A percentile compares a stretch with the other conserved stretches of the same genome.
Conservation (phyloP, 1,284 basidiomycete genomes). For the Peniophora sp. region DNA sequence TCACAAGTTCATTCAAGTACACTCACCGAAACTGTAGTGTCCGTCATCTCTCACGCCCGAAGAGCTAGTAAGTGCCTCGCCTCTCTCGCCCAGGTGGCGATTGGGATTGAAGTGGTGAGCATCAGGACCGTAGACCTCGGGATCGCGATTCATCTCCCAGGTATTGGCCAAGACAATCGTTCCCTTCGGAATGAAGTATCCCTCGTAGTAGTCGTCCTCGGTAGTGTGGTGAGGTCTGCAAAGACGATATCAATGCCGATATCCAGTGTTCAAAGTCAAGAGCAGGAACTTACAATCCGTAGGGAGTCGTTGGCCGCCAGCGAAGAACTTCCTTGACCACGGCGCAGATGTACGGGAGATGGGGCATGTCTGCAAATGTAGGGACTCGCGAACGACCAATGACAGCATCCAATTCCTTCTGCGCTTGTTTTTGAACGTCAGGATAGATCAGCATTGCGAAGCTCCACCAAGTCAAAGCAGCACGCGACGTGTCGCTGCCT, state of each 20-base stretch:
- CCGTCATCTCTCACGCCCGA: too few relatives aligned
- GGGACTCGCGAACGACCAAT: conserved; percentile 21
- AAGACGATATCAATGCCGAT: not conserved
- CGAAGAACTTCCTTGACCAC: conserved; percentile 23
- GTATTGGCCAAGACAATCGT: too few relatives aligned
- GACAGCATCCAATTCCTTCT: conserved; percentile 22
- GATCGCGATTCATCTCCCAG: too few relatives aligned
- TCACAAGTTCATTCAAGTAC: too few relatives aligned
- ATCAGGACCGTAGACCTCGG: too few relatives aligned
- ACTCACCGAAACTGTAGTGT: too few relatives aligned
- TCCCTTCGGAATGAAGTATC: conserved; percentile 16
- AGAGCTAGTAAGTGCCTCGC: too few relatives aligned
- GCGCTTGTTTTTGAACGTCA: conserved; percentile 19
- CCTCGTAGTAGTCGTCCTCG: conserved; percentile 17
- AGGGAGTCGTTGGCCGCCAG: conserved; percentile 16
- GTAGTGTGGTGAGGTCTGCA: conserved; percentile 11
- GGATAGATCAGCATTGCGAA: conserved; percentile 21
- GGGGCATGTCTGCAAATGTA: conserved; percentile 19
- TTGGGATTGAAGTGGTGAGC: too few relatives aligned
- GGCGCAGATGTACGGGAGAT: conserved; percentile 21
- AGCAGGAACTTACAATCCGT: too few relatives aligned
- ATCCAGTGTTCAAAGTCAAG: too few relatives aligned
- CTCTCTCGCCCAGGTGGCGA: too few relatives aligned
- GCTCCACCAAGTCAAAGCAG: conserved; percentile 16
- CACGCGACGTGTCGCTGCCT: conserved; percentile 13